Percentiles rank a stretch among this genome's conserved stretches.
Conservation (phyloP, 768 basidiomycete genomes). For the Trametes cubensis region DNA sequence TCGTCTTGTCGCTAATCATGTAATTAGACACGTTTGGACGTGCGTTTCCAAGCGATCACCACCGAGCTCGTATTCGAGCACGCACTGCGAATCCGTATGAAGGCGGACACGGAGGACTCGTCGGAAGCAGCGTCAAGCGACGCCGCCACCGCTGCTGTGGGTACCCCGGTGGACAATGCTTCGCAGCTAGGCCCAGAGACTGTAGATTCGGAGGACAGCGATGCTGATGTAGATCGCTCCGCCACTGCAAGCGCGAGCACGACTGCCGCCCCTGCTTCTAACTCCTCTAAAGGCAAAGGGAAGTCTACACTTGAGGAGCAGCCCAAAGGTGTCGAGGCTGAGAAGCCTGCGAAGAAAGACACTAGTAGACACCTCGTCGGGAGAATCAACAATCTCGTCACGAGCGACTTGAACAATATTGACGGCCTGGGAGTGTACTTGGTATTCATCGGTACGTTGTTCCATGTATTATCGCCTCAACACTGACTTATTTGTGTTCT, state of each 20-base stretch:
- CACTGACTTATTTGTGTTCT: background rate
- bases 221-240: slow-evolving; percentile 7
- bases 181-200: slow-evolving; percentile 10
- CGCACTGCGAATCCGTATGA: slow-evolving; percentile 64
- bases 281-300: background rate
- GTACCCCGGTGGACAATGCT: slow-evolving; percentile 22
- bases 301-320: background rate
- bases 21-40: slow-evolving; percentile 44
- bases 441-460: slow-evolving; percentile 35
- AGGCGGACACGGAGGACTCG: slow-evolving; percentile 39
- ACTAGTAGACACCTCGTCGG: slow-evolving; percentile 58
- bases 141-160: slow-evolving; percentile 23
- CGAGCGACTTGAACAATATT: slow-evolving; percentile 52
- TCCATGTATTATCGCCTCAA: slow-evolving; percentile 29
- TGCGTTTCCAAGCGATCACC: slow-evolving; percentile 53
- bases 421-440: slow-evolving; percentile 2
- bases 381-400: slow-evolving; percentile 77
- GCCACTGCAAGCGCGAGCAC: slow-evolving; percentile 6
- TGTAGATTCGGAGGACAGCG: background rate
- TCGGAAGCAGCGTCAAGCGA: slow-evolving; percentile 12
- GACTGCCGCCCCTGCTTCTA: background rate
- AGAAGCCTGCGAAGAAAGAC: background rate
- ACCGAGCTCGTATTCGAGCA: slow-evolving; percentile 59
- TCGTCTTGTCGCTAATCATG: too few relatives aligned
- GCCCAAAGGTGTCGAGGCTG: background rate